Base-by-base conservation (phyloP, 441 rosid species). In the Eutrema salsugineum region DNA sequence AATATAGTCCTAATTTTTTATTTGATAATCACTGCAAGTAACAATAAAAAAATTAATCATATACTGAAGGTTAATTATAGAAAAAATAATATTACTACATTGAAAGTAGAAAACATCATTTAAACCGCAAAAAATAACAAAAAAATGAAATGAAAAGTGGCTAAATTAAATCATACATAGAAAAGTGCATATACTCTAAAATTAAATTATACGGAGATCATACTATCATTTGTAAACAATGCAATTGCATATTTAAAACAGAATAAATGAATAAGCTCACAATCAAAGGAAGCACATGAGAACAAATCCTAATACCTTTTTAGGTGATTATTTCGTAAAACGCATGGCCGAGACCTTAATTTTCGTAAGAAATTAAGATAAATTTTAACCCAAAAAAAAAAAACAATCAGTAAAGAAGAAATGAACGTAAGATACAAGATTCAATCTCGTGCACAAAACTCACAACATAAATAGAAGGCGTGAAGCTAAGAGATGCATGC, bases 401-500 rank as follows among this genome's bases (percentile, higher is more conserved):
- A 24, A 24, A 24, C 58, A 54, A 16, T 54, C 22, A 54, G 32
- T 22, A 33, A 30, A 30, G 12, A 47, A 30, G 33, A n/a, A 43
- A 42, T 11, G 47, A 76, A 70, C 75, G 71, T 76, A 63, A 70
- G 35, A 55, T 9, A 63, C 11, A 76, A 70, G 75, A 56, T 58
- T 76, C 56, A 65, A 39, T 56, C 6, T 76, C 62, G 50, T 61
- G 65, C 51, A 36, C 43, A 35, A 61, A 66, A 66, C 55, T 58
- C 55, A 59, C 62, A 75, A 68, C 35, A 68, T 46, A 54, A 19
- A 60, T 61, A 8, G 42, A 62, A 76, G 63, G 79, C 79, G 76
- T 76, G 79, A 70, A 70, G 72, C 24, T 15, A 76, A 63, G 51
- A 77, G 63, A 49, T 47, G 76, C 76, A 77, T 64, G 80, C 76